These are phyloP conservation scores for Vinca major DNA, from an alignment of 305 asterid genomes.

Conservation along the genomic window DNA sequence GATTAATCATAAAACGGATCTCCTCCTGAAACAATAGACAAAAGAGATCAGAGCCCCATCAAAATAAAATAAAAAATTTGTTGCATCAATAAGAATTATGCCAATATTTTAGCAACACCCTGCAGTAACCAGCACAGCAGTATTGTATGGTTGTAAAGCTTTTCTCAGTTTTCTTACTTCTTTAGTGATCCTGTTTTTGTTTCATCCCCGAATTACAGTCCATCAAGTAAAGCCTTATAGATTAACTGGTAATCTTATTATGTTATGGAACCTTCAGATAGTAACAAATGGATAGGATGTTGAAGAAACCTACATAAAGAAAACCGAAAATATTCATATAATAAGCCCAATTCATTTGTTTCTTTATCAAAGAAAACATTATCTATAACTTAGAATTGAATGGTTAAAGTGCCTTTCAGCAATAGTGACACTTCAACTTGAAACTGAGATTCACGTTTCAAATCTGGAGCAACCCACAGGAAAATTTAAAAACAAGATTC, in stretches of 20 bases:
- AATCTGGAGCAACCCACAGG: neutral
- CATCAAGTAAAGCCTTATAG: neutral
- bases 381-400: neutral
- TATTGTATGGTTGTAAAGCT: no score
- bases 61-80: neutral
- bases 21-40: slow-evolving; percentile 42
- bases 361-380: neutral
- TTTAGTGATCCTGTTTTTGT: neutral
- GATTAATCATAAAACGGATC: slow-evolving; percentile 91
- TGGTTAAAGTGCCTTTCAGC: neutral
- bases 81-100: neutral
- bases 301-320: neutral
- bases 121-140: neutral
- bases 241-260: neutral
- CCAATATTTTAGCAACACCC: neutral
- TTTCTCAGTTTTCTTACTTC: neutral
- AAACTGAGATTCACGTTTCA: neutral
- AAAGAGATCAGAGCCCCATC: neutral
- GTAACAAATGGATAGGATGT: no score
- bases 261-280: neutral
- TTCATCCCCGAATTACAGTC: neutral
- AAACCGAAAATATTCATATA: neutral
- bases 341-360: neutral
- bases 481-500: neutral
- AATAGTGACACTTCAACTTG: neutral